These are phyloP conservation scores for Cryptococcus jaspeensis DNA, from an alignment of 1,284 basidiomycete genomes.

Conservation along the genomic window DNA sequence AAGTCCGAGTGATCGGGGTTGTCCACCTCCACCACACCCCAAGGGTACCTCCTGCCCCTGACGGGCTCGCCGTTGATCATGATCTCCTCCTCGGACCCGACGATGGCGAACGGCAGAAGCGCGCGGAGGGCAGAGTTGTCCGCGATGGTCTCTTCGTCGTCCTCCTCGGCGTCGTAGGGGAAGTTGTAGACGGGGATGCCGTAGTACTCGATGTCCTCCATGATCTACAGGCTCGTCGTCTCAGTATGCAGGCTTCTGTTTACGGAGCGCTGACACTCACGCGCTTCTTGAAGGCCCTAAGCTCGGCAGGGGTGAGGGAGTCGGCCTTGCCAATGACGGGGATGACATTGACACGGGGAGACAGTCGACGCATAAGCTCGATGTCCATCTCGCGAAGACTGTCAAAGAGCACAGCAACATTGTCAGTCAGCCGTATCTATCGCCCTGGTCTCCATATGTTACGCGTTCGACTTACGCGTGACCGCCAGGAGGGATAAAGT, in stretches of 20 bases:
- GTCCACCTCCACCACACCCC: conserved; percentile 98
- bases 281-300: conserved; percentile 93
- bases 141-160: conserved; percentile 97
- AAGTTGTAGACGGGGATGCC: conserved; percentile 99
- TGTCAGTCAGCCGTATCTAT: background rate
- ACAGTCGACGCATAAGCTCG: conserved; percentile 93
- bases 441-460: background rate
- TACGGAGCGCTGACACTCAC: conserved; percentile 55
- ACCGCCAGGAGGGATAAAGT: conserved; percentile 95
- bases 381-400: conserved; percentile 98
- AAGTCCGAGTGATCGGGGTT: conserved; percentile 99
- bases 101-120: conserved; percentile 92
- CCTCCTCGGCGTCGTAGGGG: conserved; percentile 98
- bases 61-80: conserved; percentile 87
- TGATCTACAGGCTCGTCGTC: conserved; percentile 62
- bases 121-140: conserved; percentile 93
- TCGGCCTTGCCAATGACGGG: conserved; percentile 98
- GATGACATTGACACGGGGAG: conserved; percentile 97
- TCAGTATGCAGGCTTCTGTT: background rate
- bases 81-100: conserved; percentile 96
- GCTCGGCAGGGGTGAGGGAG: conserved; percentile 85
- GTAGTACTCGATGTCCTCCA: conserved; percentile 99
- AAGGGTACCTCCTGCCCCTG: conserved; percentile 89
- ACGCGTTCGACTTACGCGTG: conserved; percentile 59
- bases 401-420: conserved; percentile 26